Percentiles rank a stretch among this genome's conserved stretches.
phyloP scores from a whole-genome alignment of 768 basidiomycete genomes.

The Mycena pura region DNA sequence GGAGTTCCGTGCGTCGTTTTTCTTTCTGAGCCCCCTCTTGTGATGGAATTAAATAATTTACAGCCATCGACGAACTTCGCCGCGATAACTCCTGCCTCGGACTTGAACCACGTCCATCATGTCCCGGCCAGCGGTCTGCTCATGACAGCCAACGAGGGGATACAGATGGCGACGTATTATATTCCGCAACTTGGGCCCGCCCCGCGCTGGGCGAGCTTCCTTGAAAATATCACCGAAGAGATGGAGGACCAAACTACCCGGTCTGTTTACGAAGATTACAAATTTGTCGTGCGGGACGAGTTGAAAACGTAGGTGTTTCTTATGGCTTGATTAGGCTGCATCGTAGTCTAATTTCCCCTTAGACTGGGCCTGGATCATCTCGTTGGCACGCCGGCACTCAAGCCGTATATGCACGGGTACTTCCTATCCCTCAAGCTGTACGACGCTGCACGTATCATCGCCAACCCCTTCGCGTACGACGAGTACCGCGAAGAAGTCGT shows the following conservation, averaged over 20 bases:
- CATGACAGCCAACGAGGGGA: slow-evolving; percentile 95
- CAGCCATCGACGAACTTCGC: slow-evolving; percentile 88
- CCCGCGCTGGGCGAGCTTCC: slow-evolving; percentile 95
- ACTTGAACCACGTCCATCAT: slow-evolving; percentile 91
- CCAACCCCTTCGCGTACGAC: slow-evolving; percentile 94
- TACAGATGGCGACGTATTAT: slow-evolving; percentile 93
- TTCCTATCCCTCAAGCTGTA: slow-evolving; percentile 96
- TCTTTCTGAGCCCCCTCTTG: not conserved
- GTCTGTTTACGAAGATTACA: slow-evolving; percentile 93
- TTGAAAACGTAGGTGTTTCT: slow-evolving; percentile 71
- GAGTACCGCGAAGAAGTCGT: slow-evolving; percentile 92
- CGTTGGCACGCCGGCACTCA: slow-evolving; percentile 92
- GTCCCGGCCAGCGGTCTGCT: slow-evolving; percentile 88
- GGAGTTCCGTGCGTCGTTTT: slow-evolving; percentile 65
- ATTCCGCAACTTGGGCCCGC: slow-evolving; percentile 97
- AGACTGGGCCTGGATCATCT: slow-evolving; percentile 96
- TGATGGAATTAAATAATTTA: slow-evolving; percentile 21
- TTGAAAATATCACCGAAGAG: slow-evolving; percentile 98
- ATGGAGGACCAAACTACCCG: slow-evolving; percentile 88
- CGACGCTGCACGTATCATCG: slow-evolving; percentile 92
- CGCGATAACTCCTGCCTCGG: slow-evolving; percentile 89
- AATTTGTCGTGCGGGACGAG: slow-evolving; percentile 91
- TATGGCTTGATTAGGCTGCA: not conserved
- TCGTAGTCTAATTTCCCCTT: slow-evolving; percentile 8
- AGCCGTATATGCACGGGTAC: slow-evolving; percentile 99